Evolutionary conservation across 106 monocot genomes (phyloP).

Genomic region (Dendrobium chrysotoxum): DNA sequence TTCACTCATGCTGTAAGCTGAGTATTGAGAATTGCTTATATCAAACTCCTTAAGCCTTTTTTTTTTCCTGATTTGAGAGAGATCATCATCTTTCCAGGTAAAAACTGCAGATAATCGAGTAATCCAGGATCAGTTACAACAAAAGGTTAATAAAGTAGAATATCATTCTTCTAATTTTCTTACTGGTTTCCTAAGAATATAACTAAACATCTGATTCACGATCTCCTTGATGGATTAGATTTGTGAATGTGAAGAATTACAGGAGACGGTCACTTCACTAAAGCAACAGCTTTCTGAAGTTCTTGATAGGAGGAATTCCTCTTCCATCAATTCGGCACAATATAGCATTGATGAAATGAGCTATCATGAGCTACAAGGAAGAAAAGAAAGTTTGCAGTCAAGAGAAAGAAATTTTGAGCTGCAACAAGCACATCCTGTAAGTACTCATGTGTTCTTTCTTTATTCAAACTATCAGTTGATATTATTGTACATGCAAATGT

Average conservation of each 20-base stretch:
- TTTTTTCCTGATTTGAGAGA: too few relatives aligned
- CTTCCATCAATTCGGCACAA: constrained; percentile 5
- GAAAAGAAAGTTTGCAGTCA: constrained; percentile 16
- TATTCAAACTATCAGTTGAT: too few relatives aligned
- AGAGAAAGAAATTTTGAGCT: constrained; percentile 23
- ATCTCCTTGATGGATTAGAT: constrained; percentile 29
- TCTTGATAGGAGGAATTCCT: constrained; percentile 20
- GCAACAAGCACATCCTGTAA: constrained; percentile 33
- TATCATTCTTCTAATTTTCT: neutral
- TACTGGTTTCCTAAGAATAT: neutral
- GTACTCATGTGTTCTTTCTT: neutral
- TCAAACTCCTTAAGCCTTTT: too few relatives aligned
- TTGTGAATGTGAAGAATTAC: constrained; percentile 58
- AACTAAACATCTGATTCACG: neutral
- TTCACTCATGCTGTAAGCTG: neutral
- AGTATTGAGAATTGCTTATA: neutral
- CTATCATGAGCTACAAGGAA: neutral
- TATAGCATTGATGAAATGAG: constrained; percentile 11
- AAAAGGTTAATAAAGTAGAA: constrained; percentile 47
- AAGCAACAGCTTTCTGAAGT: constrained; percentile 52
- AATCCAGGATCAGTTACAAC: constrained; percentile 82
- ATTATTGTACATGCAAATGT: too few relatives aligned
- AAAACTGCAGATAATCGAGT: constrained; percentile 95
- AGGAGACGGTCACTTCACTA: constrained; percentile 46
- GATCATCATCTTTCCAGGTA: constrained; percentile 35